These are phyloP conservation scores for Herpetomonas tarakana DNA, from an alignment of 208 protist genomes.

Conservation along the genomic window DNA sequence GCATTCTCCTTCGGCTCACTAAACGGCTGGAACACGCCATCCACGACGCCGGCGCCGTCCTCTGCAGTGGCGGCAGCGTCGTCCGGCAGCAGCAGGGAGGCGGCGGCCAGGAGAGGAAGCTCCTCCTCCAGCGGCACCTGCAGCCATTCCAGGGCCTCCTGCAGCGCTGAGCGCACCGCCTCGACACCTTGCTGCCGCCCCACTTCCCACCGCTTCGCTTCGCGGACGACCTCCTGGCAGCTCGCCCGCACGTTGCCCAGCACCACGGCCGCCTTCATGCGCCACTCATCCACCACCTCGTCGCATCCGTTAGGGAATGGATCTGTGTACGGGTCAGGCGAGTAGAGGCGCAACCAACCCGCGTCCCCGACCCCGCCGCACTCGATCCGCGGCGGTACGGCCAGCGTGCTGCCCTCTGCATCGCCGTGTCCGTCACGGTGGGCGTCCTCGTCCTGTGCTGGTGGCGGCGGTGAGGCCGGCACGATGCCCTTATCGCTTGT, in stretches of 20 bases:
- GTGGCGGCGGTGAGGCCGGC: too few species aligned
- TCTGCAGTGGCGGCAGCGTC: constrained; percentile 1
- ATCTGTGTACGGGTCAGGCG: constrained; percentile 25
- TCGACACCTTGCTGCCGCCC: constrained; percentile 24
- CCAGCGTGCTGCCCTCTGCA: not conserved
- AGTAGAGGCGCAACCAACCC: constrained; percentile 74
- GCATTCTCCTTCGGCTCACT: not conserved
- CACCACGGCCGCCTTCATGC: constrained; percentile 78
- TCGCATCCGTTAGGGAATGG: constrained; percentile 38
- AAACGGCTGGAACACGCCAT: constrained; percentile 4
- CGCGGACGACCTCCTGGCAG: constrained; percentile 31
- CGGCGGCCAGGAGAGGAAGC: constrained; percentile 27
- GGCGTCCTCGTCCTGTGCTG: constrained; percentile 15
- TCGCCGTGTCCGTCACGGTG: not conserved
- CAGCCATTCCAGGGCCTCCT: constrained; percentile 34
- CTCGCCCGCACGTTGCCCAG: constrained; percentile 55
- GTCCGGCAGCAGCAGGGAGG: constrained; percentile 23
- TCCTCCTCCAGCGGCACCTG: constrained; percentile 54
- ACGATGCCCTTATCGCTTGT: constrained; percentile 19
- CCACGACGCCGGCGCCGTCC: constrained; percentile 13
- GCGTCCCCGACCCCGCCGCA: constrained; percentile 58
- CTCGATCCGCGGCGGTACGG: constrained; percentile 10
- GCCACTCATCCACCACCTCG: constrained; percentile 78
- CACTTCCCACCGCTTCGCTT: constrained; percentile 27
- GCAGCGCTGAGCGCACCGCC: constrained; percentile 22